A percentile compares a stretch with the other conserved stretches of the same genome.
Conservation (phyloP, 169 alveolate genomes). For the Plasmodium chabaudi region DNA sequence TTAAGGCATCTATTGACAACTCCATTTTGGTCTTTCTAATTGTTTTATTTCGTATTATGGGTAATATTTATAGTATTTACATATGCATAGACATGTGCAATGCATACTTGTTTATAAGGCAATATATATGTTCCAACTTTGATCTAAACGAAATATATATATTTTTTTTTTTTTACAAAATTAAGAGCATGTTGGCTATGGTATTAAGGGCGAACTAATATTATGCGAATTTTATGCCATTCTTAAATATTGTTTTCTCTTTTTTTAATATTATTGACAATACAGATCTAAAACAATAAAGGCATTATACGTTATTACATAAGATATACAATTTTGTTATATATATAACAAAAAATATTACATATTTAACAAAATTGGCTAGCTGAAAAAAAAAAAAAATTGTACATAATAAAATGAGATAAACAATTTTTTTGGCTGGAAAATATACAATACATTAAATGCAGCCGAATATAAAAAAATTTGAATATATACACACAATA, state of each 20-base stretch:
- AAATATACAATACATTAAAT: too few species aligned
- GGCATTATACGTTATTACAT: not conserved
- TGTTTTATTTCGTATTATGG: not conserved
- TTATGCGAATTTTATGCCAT: not conserved
- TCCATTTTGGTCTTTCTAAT: slow-evolving; percentile 31
- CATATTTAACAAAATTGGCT: too few species aligned
- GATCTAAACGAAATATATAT: not conserved
- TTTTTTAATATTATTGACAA: slow-evolving; percentile 2
- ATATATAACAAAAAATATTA: too few species aligned
- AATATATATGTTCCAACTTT: too few species aligned
- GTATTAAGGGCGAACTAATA: too few species aligned
- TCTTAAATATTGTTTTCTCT: not conserved
- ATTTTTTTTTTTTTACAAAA: not conserved
- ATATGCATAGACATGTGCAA: not conserved
- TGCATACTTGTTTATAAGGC: slow-evolving; percentile 5
- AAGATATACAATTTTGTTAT: too few species aligned
- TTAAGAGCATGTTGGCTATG: too few species aligned
- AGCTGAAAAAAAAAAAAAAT: too few species aligned
- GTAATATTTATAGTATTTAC: not conserved
- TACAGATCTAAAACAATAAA: not conserved
- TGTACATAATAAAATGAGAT: too few species aligned
- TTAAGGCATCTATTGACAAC: slow-evolving; percentile 46
- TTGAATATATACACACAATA: too few species aligned
- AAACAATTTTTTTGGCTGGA: too few species aligned
- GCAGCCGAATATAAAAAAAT: too few species aligned